Base-by-base conservation (phyloP, 176 grass and related monocot genomes). In the Hordeum marinum region DNA sequence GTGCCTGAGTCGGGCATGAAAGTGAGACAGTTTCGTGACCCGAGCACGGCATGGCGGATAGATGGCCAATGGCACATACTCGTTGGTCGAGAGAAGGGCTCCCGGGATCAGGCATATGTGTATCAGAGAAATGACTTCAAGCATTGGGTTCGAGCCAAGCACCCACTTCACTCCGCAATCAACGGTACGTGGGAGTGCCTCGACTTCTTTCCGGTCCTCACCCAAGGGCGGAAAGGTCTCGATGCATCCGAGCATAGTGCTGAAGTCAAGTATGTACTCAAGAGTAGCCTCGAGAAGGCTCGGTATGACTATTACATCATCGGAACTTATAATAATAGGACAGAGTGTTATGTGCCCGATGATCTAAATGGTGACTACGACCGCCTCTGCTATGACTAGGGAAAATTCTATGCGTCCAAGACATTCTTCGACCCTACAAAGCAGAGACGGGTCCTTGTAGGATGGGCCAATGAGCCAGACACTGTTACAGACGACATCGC, bases 371-470 rank as follows among this genome's bases (percentile, higher is more conserved):
- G 68, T 1, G 88, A 93, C 64, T 24, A 79, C 72, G 50, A 46
- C 80, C 85, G 79, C 0, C 12, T 89, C 8, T 63, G 87, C 3
- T 92, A 97, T 5, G 46, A 50, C 81, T 94, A 94, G 58, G 90
- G 94, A 2, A 97, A 97, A 84, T 94, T 83, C 52, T 97, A 97
- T 50, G 94, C 94, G 0, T 97, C 92, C 7, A 94, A 90, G 83
- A 88, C 94, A 4, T 94, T 97, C 75, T 90, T 88, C 36, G 93
- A 94, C 40, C 62, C 93, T 5, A 61, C 36, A n/a, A 88, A 84
- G 69, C 69, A n/a, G 31, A 79, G 93, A 0, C 82, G 93, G 25
- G 68, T 92, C 41, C 35, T 94, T 35, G 70, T 79, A 10, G 93
- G 93, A 9, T 94, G 93, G 93, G 80, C 87, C 11, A 92, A 94